Evolutionary conservation across 2,329 filamentous ascomycete genomes (phyloP).

Genomic region (Pseudogymnoascus sp.): DNA sequence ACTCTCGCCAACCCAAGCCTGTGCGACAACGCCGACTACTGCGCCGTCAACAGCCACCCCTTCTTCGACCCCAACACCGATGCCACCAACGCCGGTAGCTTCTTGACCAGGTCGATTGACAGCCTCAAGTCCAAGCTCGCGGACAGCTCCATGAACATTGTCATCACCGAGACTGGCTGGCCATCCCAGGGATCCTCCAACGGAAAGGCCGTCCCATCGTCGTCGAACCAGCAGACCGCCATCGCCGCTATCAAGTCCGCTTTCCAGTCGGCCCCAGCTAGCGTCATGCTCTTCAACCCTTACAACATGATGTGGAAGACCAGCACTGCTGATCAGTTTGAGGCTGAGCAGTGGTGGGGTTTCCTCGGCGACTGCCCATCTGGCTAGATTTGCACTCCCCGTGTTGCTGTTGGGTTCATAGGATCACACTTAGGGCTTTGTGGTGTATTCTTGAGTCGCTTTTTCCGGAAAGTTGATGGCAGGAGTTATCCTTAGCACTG

Average conservation of each 20-base stretch:
- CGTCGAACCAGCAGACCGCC: constrained; percentile 58
- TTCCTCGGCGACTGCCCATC: constrained; percentile 35
- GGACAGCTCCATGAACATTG: constrained; percentile 46
- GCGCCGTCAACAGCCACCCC: constrained; percentile 73
- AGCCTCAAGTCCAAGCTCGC: constrained; percentile 37
- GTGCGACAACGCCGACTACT: constrained; percentile 68
- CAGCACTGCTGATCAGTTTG: constrained; percentile 53
- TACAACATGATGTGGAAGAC: constrained; percentile 77
- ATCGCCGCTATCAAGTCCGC: constrained; percentile 54
- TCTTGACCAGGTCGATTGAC: constrained; percentile 51
- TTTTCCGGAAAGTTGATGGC: neutral
- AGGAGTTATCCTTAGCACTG: neutral
- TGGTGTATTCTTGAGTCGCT: neutral
- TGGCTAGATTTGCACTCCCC: constrained; percentile 16
- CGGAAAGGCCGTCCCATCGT: constrained; percentile 58
- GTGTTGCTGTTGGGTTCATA: neutral
- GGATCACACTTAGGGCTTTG: neutral
- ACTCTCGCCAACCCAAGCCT: constrained; percentile 59
- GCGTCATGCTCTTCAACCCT: constrained; percentile 67
- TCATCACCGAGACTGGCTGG: constrained; percentile 83
- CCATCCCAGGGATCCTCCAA: constrained; percentile 62
- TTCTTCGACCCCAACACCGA: constrained; percentile 66
- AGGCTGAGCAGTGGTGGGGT: constrained; percentile 73
- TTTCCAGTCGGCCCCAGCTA: constrained; percentile 43
- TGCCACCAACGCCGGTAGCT: constrained; percentile 57